Percentiles rank a stretch among this genome's conserved stretches.
phyloP scores from a whole-genome alignment of 805 yeast genomes.

The Metschnikowia henanensis region DNA sequence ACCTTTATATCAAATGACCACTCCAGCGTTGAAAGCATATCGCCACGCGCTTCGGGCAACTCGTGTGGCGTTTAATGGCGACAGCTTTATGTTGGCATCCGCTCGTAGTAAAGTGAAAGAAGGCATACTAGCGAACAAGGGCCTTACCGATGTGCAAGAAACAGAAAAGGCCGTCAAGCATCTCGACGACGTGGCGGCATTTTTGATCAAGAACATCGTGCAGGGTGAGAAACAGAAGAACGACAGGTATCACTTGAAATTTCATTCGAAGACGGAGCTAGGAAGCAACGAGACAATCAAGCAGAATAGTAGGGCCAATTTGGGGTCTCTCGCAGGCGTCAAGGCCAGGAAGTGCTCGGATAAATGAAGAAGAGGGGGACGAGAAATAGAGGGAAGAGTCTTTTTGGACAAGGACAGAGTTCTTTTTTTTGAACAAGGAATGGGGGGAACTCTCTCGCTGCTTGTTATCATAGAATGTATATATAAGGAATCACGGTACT shows the following conservation, averaged over 20 bases:
- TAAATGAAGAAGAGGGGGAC: too few species aligned
- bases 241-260: conserved; percentile 53
- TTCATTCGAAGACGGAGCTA: conserved; percentile 80
- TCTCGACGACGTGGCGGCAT: conserved; percentile 68
- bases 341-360: conserved; percentile 41
- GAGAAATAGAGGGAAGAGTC: too few species aligned
- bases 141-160: conserved; percentile 35
- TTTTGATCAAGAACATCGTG: conserved; percentile 75
- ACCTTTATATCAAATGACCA: conserved; percentile 11
- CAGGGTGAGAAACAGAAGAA: conserved; percentile 64
- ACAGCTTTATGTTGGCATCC: conserved; percentile 48
- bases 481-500: too few species aligned
- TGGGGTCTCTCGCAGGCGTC: conserved; percentile 51
- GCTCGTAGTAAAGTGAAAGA: conserved; percentile 60
- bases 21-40: conserved; percentile 46
- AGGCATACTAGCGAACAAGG: conserved; percentile 44
- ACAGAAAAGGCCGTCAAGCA: conserved; percentile 36
- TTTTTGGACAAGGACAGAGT: too few species aligned
- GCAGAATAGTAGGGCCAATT: conserved; percentile 41
- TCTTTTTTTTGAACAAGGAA: too few species aligned
- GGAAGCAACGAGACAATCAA: conserved; percentile 88
- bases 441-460: too few species aligned
- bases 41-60: conserved; percentile 69
- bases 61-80: conserved; percentile 55
- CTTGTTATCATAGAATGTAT: too few species aligned